Conservation (phyloP, 2,329 filamentous ascomycete species). For the Helicocarpus griseus region DNA sequence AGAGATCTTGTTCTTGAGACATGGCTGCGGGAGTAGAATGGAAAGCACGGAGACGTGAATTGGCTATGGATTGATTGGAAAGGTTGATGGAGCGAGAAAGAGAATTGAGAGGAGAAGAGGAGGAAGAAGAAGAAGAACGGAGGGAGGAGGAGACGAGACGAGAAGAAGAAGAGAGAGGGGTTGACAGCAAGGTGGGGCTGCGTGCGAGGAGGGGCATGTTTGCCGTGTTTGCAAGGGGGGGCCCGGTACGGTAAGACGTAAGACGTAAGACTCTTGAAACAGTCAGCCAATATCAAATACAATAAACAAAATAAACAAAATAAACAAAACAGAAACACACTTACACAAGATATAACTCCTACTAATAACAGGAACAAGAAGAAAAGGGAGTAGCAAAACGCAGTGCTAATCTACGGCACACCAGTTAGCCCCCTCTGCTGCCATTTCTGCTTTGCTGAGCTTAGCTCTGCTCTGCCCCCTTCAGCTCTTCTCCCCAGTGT, state of each 20-base stretch:
- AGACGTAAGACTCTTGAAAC: background rate
- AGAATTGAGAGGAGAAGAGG: slow-evolving; percentile 12
- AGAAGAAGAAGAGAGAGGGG: slow-evolving; percentile 12
- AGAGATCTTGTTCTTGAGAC: too few species aligned
- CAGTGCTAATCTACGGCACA: background rate
- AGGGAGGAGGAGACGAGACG: background rate
- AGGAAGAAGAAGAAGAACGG: slow-evolving; percentile 10
- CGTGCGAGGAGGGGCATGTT: slow-evolving; percentile 16
- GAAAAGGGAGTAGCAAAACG: background rate
- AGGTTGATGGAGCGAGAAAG: slow-evolving; percentile 21
- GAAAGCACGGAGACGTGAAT: slow-evolving; percentile 42
- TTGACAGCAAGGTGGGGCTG: slow-evolving; percentile 14
- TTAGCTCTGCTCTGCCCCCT: too few species aligned
- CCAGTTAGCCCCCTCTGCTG: background rate
- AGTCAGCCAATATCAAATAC: background rate
- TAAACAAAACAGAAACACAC: background rate
- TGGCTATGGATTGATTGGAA: slow-evolving; percentile 29
- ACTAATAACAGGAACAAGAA: background rate
- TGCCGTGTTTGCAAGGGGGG: slow-evolving; percentile 6
- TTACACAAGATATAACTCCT: background rate
- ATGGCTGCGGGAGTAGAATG: slow-evolving; percentile 62
- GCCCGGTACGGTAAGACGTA: background rate
- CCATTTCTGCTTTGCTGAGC: too few species aligned
- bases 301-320: background rate
- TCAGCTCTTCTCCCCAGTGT: background rate